A percentile compares a stretch with the other conserved stretches of the same genome.
Conservation (phyloP, 495 filamentous ascomycete genomes). For the Thermochaetoides thermophila region DNA sequence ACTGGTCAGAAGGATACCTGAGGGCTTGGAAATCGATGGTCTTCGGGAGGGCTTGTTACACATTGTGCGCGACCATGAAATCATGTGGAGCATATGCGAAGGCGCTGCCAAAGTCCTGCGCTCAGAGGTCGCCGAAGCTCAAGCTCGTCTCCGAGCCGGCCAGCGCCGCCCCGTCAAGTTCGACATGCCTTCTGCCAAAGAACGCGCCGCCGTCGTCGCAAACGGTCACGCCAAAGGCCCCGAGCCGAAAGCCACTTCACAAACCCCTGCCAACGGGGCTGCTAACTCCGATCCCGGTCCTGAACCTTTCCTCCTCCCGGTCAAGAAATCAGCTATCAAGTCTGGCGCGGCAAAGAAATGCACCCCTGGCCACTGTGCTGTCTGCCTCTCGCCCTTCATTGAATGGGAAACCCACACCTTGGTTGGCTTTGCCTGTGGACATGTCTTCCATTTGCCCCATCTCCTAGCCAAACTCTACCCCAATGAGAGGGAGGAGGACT, state of each 20-base stretch:
- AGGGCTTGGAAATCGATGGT: constrained; percentile 80
- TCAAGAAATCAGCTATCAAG: constrained; percentile 1
- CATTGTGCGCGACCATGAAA: constrained; percentile 83
- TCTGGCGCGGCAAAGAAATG: constrained; percentile 11
- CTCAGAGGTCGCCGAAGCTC: constrained; percentile 71
- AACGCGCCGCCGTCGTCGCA: constrained; percentile 8
- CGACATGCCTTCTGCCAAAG: constrained; percentile 40
- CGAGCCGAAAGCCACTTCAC: too few relatives aligned
- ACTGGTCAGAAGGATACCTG: constrained; percentile 78
- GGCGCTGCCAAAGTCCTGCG: constrained; percentile 78
- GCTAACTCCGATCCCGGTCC: too few relatives aligned
- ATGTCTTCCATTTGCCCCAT: constrained; percentile 80
- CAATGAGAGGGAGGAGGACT: too few relatives aligned
- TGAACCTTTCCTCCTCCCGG: neutral
- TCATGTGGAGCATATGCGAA: constrained; percentile 78
- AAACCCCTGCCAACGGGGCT: too few relatives aligned
- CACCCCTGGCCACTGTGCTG: constrained; percentile 42
- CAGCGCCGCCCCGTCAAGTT: constrained; percentile 79
- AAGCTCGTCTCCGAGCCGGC: constrained; percentile 60
- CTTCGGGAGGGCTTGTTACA: constrained; percentile 68
- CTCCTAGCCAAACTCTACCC: constrained; percentile 41
- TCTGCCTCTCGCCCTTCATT: constrained; percentile 46
- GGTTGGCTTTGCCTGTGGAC: constrained; percentile 81
- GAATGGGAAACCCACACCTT: constrained; percentile 58
- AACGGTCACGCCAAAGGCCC: constrained; percentile 8